These are phyloP conservation scores for Ganoderma lucidum DNA, from an alignment of 1,284 basidiomycete genomes.

Conservation along the genomic window DNA sequence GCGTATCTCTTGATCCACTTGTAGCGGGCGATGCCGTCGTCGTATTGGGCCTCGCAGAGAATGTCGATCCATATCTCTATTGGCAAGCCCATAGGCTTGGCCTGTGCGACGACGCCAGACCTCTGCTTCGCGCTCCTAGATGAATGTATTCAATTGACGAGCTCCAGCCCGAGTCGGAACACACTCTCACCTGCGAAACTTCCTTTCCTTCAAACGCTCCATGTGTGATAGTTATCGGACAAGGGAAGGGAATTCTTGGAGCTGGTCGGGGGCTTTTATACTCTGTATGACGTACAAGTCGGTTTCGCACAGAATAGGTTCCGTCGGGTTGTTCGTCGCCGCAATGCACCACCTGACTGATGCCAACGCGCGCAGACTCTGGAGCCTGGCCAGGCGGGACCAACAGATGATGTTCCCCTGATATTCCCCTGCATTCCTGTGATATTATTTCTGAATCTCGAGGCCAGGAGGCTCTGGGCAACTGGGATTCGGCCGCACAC, in stretches of 20 bases:
- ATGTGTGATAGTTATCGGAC: neutral
- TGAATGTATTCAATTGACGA: neutral
- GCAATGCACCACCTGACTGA: neutral
- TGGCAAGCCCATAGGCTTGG: neutral
- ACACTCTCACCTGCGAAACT: neutral
- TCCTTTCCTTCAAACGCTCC: neutral
- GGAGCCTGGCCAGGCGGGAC: too few species aligned
- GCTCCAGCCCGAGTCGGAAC: neutral
- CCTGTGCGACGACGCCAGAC: neutral
- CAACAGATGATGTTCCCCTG: neutral
- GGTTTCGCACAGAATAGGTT: neutral
- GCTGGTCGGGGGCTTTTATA: neutral
- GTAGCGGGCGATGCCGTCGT: constrained; percentile 17
- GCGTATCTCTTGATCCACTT: constrained; percentile 20
- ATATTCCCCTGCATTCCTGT: neutral
- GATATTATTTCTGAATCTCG: neutral
- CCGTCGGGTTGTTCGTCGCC: neutral
- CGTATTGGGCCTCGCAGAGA: constrained; percentile 15
- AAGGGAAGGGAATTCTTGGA: neutral
- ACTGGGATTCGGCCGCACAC: neutral
- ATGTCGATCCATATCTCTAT: constrained; percentile 14
- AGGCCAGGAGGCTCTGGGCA: neutral
- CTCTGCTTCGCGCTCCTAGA: neutral
- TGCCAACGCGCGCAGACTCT: neutral
- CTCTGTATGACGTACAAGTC: neutral